A percentile compares a stretch with the other conserved stretches of the same genome.
phyloP scores from a whole-genome alignment of 495 filamentous ascomycete genomes.

The Cudoniella acicularis region DNA sequence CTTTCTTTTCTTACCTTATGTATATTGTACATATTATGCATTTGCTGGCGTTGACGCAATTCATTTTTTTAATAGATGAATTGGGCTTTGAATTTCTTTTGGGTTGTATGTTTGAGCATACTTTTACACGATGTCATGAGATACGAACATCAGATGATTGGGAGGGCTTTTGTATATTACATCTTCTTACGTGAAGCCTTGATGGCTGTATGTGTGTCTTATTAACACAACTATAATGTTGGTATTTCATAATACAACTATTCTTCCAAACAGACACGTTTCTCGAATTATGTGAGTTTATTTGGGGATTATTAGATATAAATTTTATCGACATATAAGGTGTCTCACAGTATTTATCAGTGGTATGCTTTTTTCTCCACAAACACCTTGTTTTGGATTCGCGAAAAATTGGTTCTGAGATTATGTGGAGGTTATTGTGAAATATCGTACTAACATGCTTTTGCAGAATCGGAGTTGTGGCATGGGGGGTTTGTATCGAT shows the following conservation, averaged over 20 bases:
- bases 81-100: background rate
- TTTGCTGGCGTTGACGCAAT: background rate
- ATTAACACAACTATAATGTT: background rate
- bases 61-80: background rate
- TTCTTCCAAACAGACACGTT: no score
- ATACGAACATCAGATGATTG: background rate
- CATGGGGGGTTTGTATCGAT: no score
- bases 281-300: no score
- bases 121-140: background rate
- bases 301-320: no score
- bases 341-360: no score
- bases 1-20: slow-evolving; percentile 2
- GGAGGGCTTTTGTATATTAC: background rate
- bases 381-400: no score
- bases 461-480: no score
- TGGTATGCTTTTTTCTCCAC: no score
- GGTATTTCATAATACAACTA: background rate
- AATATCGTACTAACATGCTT: no score
- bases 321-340: no score
- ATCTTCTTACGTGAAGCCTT: background rate
- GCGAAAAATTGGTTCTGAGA: no score
- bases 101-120: background rate
- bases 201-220: background rate
- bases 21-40: background rate
- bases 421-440: no score